These are phyloP conservation scores for Circinella minor DNA, from an alignment of 371 early-diverging fungal genomes.

Conservation along the genomic window DNA sequence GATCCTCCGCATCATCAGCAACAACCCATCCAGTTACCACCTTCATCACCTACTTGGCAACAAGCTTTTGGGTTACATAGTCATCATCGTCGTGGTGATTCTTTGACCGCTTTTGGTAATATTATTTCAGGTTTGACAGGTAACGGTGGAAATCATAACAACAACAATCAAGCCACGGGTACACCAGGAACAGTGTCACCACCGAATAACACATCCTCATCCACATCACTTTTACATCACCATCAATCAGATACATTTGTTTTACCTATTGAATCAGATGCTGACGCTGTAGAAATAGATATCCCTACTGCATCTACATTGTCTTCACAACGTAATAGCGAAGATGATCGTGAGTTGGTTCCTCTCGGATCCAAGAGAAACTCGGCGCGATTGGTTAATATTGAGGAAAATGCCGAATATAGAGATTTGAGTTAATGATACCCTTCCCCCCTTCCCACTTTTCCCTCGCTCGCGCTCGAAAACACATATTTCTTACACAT, in stretches of 20 bases:
- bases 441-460: not conserved
- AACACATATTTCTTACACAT: not conserved
- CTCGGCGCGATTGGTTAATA: slow-evolving; percentile 29
- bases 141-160: not conserved
- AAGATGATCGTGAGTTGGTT: slow-evolving; percentile 36
- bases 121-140: slow-evolving; percentile 35
- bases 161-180: not conserved
- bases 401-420: slow-evolving; percentile 31
- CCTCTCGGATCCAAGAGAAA: slow-evolving; percentile 26
- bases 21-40: slow-evolving; percentile 26
- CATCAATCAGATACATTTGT: slow-evolving; percentile 14
- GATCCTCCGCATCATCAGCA: slow-evolving; percentile 13
- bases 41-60: slow-evolving; percentile 33
- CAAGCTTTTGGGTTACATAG: slow-evolving; percentile 11
- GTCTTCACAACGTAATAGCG: slow-evolving; percentile 21
- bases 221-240: slow-evolving; percentile 6
- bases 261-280: slow-evolving; percentile 22
- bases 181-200: not conserved
- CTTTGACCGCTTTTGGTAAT: slow-evolving; percentile 26
- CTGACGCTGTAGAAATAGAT: slow-evolving; percentile 50
- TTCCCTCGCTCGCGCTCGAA: not conserved
- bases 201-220: not conserved
- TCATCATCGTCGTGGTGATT: slow-evolving; percentile 23
- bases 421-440: slow-evolving; percentile 28
- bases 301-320: slow-evolving; percentile 48